These are phyloP conservation scores for Zygnema circumcarinatum DNA, from an alignment of 139 green algal species.

Conservation along the genomic window DNA sequence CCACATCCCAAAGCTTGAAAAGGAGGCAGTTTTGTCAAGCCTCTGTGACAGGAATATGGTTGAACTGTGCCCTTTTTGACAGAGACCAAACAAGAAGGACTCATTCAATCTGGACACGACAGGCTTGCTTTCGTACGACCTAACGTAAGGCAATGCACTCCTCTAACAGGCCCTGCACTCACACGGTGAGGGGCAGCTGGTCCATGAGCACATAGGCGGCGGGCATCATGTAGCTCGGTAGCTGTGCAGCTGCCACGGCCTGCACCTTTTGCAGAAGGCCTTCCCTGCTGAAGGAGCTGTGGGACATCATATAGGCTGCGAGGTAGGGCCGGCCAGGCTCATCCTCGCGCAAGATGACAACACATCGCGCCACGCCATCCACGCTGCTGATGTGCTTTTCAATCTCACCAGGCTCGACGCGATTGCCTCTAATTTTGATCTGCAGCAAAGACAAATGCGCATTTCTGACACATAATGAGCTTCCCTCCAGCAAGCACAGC, in stretches of 20 bases:
- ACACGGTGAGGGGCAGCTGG: conserved; percentile 25
- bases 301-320: conserved; percentile 36
- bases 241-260: neutral
- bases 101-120: too few species aligned
- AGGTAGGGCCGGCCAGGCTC: conserved; percentile 18
- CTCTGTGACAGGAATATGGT: too few species aligned
- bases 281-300: neutral
- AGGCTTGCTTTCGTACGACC: too few species aligned
- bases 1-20: too few species aligned
- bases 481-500: too few species aligned
- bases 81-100: too few species aligned
- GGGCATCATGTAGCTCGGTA: conserved; percentile 34
- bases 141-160: too few species aligned
- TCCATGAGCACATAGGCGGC: conserved; percentile 32
- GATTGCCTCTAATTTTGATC: conserved; percentile 41
- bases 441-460: too few species aligned
- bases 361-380: conserved; percentile 29
- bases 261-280: neutral
- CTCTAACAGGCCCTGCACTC: too few species aligned
- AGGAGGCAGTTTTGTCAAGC: too few species aligned
- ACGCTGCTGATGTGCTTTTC: conserved; percentile 19
- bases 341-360: conserved; percentile 19
- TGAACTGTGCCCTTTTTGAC: too few species aligned
- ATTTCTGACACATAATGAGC: too few species aligned
- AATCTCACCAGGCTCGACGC: conserved; percentile 34